Conservation (phyloP, 169 alveolate species). For the Ichthyophthirius multifiliis region DNA sequence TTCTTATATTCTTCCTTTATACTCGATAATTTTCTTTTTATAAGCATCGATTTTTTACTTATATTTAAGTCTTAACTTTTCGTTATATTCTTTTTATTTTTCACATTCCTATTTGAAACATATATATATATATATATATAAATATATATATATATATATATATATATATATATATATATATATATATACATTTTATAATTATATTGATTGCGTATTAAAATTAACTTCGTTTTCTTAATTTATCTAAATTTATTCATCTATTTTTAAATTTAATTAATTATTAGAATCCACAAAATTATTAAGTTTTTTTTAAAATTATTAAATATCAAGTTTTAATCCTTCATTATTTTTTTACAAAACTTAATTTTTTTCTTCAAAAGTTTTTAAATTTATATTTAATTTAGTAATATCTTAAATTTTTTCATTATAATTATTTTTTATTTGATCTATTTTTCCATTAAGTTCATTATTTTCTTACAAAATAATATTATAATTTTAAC, state of each 20-base stretch:
- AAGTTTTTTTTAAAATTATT: background rate
- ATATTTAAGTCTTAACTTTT: background rate
- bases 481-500: background rate
- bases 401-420: background rate
- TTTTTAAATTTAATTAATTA: background rate
- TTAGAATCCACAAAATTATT: background rate
- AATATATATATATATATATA: background rate
- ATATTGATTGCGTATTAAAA: background rate
- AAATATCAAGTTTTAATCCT: background rate
- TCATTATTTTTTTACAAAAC: background rate
- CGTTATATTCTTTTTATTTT: background rate
- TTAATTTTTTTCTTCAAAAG: background rate
- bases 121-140: background rate
- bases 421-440: background rate
- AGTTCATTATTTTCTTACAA: background rate
- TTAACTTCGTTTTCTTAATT: background rate
- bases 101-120: background rate
- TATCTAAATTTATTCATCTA: background rate
- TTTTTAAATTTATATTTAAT: background rate
- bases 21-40: slow-evolving; percentile 11
- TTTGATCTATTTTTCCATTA: background rate
- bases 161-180: background rate
- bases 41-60: background rate
- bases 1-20: slow-evolving; percentile 1
- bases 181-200: background rate